Base-by-base conservation (phyloP, 2,329 filamentous ascomycete species). In the Sarocladium kiliense region DNA sequence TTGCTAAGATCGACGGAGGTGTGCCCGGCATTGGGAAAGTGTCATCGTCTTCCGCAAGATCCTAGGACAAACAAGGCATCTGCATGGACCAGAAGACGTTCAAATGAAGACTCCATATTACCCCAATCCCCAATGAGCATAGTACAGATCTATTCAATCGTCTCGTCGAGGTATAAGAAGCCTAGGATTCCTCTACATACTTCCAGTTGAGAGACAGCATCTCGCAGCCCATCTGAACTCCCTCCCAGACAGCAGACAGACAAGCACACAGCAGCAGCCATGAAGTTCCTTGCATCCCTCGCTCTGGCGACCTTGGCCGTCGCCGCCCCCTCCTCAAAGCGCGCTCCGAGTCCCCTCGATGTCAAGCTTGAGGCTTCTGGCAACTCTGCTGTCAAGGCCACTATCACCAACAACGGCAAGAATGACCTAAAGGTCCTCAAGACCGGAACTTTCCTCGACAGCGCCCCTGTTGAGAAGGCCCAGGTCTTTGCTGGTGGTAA, bases 391-490 rank as follows among this genome's bases (percentile, higher is more conserved):
- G 69, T 80, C 61, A 77, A 75, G 66, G 74, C 76, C 21, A 68
- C 66, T 41, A 68, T 80, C 54, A 77, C 73, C 58, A 80, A 80
- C 71, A 77, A 68, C 23, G 77, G 77, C 53, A 65, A 66, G 53
- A 66, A 66, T 53, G 65, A 68, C 55, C 60, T 80, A 57, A 77
- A 77, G 63, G 60, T 80, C 34, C 65, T 80, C 57, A 79, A 74
- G 68, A 72, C 71, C 39, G 77, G 77, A 27, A 75, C 74, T 23
- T 72, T 80, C 61, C 64, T 79, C 21, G 77, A 78, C 60, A 67
- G 69, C 44, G 64, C 69, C 6, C 70, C 76, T 3, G 72, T 79
- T 16, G 73, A 80, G 68, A 79, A 78, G 67, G 71, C 77, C 34
- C 63, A 70, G 39, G 64, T 80, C 47, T 76, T 71, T 66, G 68